These are phyloP conservation scores for Dalbergia cultrata DNA, from an alignment of 306 rosid species.

Conservation along the genomic window DNA sequence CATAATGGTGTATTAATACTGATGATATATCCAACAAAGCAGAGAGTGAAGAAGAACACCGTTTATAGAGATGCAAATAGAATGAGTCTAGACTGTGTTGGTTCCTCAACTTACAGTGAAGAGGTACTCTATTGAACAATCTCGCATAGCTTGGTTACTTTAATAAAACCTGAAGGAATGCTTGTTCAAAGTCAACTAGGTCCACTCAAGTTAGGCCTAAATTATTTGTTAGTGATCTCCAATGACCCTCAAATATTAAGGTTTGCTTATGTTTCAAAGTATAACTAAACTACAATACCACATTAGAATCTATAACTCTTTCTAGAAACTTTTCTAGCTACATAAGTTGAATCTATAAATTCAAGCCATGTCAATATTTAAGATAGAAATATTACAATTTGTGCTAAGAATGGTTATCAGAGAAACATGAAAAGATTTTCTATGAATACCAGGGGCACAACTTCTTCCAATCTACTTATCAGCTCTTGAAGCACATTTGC, in stretches of 20 bases:
- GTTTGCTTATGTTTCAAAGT: constrained; percentile 33
- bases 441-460: constrained; percentile 67
- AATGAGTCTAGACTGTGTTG: neutral
- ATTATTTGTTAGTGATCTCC: constrained; percentile 28
- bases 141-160: too few relatives aligned
- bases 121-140: constrained; percentile 24
- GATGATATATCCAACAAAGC: constrained; percentile 4
- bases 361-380: constrained; percentile 27
- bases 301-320: neutral
- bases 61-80: neutral
- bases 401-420: neutral
- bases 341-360: constrained; percentile 32
- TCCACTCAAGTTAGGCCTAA: constrained; percentile 21
- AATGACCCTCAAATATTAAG: constrained; percentile 14
- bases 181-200: constrained; percentile 30
- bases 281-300: constrained; percentile 38
- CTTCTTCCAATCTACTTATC: constrained; percentile 68
- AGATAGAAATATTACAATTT: constrained; percentile 2
- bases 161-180: neutral
- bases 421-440: constrained; percentile 20
- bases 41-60: neutral
- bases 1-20: too few relatives aligned
- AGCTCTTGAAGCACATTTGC: constrained; percentile 71
- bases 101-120: constrained; percentile 14
- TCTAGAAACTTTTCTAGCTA: constrained; percentile 24